Evolutionary conservation across 352 stramenopile genomes (phyloP), one percentile per base, ranked within the genome.

Genomic region (Globisporangium barbulae): DNA sequence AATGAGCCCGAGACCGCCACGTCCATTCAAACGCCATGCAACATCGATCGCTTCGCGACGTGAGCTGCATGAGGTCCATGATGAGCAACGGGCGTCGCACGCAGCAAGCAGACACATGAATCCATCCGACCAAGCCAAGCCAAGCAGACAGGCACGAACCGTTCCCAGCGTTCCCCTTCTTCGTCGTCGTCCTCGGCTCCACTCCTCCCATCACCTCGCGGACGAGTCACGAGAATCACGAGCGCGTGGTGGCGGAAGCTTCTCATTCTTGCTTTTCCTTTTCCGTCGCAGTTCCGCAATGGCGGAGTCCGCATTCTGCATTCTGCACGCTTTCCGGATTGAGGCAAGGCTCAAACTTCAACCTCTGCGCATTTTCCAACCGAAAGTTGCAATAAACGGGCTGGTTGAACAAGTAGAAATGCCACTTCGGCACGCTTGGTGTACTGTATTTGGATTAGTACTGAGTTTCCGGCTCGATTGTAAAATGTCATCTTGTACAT

Each of bases 291-390:
- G 21, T 47, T 63, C 42, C 54, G 15, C 33, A 50, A 31, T 48
- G 44, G 39, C 39, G 39, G n/a, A 35, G 33, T 31, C 35, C 31
- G 50, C 41, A 53, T 67, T 62, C 54, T 7, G 53, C 41, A 53
- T 67, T 62, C 54, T 13, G 53, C n/a, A 35, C 48, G 60, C 35
- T 35, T 65, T 59, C 60, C 41, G 35, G 37, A 41, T 15, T 9
- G 9, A 5, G 31, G 31, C 31, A 13, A 49, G 35, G 21, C 59
- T 21, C 3, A 31, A n/a, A 45, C 39, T 45, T 45, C 39, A 45
- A 45, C 39, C 39, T 45, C 13, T 21, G 4, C 0, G 15, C 13
- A 0, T 5, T 21, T n/a, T 45, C 6, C 15, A n/a, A 19, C 39
- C 13, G 39, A 45, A 45, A 8, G 19, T 1, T 15, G 2, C 9